These are phyloP conservation scores for Mariannaea elegans DNA, from an alignment of 2,329 filamentous ascomycete genomes.

Conservation along the genomic window DNA sequence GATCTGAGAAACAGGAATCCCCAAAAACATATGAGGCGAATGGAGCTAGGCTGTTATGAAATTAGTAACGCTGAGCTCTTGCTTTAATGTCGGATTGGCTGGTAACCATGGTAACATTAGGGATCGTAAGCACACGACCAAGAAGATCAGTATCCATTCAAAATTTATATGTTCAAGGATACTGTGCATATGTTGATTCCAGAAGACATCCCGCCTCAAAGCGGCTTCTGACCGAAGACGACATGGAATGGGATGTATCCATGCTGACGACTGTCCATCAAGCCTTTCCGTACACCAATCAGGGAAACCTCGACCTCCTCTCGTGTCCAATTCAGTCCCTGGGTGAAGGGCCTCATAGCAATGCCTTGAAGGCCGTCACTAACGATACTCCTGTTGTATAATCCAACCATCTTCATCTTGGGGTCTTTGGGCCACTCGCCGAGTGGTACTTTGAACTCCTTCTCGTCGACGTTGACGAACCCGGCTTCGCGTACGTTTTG, in stretches of 20 bases:
- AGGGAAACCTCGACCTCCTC: not conserved
- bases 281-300: not conserved
- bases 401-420: not conserved
- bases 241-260: not conserved
- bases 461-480: slow-evolving; percentile 31
- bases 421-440: not conserved
- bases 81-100: too few species aligned
- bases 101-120: too few species aligned
- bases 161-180: too few species aligned
- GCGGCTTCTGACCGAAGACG: not conserved
- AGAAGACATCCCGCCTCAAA: too few species aligned
- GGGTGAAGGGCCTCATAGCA: not conserved
- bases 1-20: too few species aligned
- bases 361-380: not conserved
- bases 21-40: too few species aligned
- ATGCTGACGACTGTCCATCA: not conserved
- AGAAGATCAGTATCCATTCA: too few species aligned
- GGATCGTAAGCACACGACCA: too few species aligned
- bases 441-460: not conserved
- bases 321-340: not conserved
- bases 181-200: too few species aligned
- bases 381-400: not conserved
- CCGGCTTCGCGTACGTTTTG: not conserved
- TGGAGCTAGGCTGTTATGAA: too few species aligned
- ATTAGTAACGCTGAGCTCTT: too few species aligned